Evolutionary conservation across 2,329 filamentous ascomycete species (phyloP).

Genomic region (Penicillium sumatraense): DNA sequence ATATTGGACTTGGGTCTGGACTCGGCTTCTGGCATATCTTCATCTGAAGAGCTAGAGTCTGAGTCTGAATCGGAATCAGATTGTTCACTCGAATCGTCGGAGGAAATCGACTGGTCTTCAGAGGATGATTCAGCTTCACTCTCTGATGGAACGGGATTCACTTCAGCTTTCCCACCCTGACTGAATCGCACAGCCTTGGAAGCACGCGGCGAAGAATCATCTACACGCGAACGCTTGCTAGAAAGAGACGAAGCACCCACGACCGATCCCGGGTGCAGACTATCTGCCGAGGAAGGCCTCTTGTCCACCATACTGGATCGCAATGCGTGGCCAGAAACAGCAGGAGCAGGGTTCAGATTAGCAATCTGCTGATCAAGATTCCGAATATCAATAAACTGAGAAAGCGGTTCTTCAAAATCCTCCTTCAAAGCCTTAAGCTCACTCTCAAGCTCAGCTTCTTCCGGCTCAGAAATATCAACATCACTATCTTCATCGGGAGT

Average conservation of each 20-base stretch:
- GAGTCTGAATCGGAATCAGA: conserved; percentile 49
- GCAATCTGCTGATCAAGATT: conserved; percentile 14
- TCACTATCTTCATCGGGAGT: conserved; percentile 37
- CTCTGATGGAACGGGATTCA: conserved; percentile 2
- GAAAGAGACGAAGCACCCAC: conserved; percentile 25
- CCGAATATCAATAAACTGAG: conserved; percentile 24
- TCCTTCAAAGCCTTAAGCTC: conserved; percentile 52
- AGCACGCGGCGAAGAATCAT: conserved; percentile 29
- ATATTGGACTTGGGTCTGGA: no score
- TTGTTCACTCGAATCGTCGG: conserved; percentile 29
- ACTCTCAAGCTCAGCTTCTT: conserved; percentile 46
- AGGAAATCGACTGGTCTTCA: conserved; percentile 14
- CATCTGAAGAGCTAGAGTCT: conserved; percentile 20
- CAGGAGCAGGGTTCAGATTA: background rate
- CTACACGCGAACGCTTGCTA: conserved; percentile 24
- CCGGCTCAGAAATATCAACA: conserved; percentile 33
- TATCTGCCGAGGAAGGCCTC: conserved; percentile 23
- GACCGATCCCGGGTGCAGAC: conserved; percentile 16
- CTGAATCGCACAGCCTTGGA: conserved; percentile 42
- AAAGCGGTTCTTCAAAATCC: conserved; percentile 40
- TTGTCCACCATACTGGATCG: conserved; percentile 24
- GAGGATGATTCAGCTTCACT: conserved; percentile 18
- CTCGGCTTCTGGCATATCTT: background rate
- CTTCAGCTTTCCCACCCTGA: conserved; percentile 13
- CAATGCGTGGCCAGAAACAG: conserved; percentile 10